Evolutionary conservation across 169 alveolate genomes (phyloP).

Genomic region (Plasmodium fragile): DNA sequence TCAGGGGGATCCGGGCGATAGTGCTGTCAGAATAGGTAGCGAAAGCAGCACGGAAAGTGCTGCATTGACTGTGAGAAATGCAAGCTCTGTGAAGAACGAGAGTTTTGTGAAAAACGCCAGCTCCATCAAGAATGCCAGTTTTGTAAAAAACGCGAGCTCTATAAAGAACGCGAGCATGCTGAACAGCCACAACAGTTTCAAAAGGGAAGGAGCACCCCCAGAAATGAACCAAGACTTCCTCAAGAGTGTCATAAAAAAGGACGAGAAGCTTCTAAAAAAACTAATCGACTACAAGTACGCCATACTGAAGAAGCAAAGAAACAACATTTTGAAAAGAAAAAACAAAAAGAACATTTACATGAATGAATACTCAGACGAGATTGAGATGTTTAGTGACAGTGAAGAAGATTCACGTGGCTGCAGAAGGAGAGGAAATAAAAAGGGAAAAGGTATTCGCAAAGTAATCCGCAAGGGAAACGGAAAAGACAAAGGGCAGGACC

Average conservation of each 20-base stretch:
- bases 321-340: constrained; percentile 24
- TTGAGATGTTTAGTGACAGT: constrained; percentile 69
- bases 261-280: constrained; percentile 44
- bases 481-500: not conserved
- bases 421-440: not conserved
- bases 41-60: not conserved
- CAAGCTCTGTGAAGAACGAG: not conserved
- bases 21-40: not conserved
- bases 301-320: constrained; percentile 37
- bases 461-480: not conserved
- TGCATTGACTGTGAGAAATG: not conserved
- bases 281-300: constrained; percentile 53
- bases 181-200: not conserved
- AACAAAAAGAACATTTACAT: constrained; percentile 38
- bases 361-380: constrained; percentile 43
- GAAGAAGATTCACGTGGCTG: not conserved
- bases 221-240: constrained; percentile 4
- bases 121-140: not conserved
- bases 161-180: not conserved
- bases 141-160: not conserved
- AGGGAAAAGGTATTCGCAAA: not conserved
- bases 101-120: not conserved
- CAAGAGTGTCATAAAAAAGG: constrained; percentile 11
- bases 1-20: not conserved
- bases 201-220: not conserved